Evolutionary conservation across 495 filamentous ascomycete species (phyloP).

Genomic region (Daldinia bambusicola): DNA sequence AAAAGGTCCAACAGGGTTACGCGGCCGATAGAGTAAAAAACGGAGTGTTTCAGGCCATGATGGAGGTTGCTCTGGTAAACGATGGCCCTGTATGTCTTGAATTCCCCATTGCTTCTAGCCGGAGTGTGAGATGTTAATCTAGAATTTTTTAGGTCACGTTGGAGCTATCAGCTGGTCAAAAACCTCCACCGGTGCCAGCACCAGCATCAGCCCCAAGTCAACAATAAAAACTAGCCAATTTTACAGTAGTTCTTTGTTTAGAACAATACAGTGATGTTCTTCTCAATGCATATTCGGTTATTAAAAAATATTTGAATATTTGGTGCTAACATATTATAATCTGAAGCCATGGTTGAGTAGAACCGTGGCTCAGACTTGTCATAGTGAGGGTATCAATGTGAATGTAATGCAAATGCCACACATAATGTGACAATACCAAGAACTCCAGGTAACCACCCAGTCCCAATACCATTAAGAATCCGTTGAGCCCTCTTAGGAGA

Average conservation of each 20-base stretch:
- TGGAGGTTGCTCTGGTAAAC: slow-evolving; percentile 94
- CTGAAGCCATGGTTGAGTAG: slow-evolving; percentile 6
- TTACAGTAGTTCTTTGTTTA: not conserved
- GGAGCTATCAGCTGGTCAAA: slow-evolving; percentile 45
- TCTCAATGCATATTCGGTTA: not conserved
- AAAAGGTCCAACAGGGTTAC: slow-evolving; percentile 79
- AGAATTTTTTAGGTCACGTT: slow-evolving; percentile 45
- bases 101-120: slow-evolving; percentile 31
- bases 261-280: not conserved
- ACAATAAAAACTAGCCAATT: slow-evolving; percentile 5
- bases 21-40: slow-evolving; percentile 83
- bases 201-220: slow-evolving; percentile 20
- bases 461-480: not conserved
- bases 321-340: not conserved
- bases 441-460: slow-evolving; percentile 3
- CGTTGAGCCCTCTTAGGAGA: slow-evolving; percentile 6
- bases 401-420: slow-evolving; percentile 9
- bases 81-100: slow-evolving; percentile 85
- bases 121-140: slow-evolving; percentile 21
- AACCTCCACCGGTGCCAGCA: slow-evolving; percentile 14
- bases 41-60: slow-evolving; percentile 98
- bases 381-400: slow-evolving; percentile 40
- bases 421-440: slow-evolving; percentile 9
- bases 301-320: not conserved
- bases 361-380: slow-evolving; percentile 12